Percentiles rank a stretch among this genome's conserved stretches.
phyloP scores from a whole-genome alignment of 2,329 filamentous ascomycete species.

The Zopfia rhizophila region DNA sequence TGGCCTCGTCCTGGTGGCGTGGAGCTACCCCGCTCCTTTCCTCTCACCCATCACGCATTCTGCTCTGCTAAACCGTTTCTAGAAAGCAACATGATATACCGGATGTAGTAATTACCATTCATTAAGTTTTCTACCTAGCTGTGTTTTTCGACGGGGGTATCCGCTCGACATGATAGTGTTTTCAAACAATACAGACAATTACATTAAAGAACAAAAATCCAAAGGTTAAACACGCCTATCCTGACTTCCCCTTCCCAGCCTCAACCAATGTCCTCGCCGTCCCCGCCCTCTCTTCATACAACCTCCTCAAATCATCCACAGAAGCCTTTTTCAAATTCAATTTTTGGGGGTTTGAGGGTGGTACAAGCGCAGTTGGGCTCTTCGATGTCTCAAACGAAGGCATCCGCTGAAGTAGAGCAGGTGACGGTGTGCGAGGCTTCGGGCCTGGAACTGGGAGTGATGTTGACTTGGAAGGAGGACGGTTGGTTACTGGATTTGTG shows the following conservation, averaged over 20 bases:
- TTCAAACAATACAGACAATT: too few relatives aligned
- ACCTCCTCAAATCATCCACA: conserved; percentile 58
- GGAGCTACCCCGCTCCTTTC: too few relatives aligned
- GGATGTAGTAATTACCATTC: too few relatives aligned
- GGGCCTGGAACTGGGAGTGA: conserved; percentile 42
- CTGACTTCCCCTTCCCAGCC: conserved; percentile 27
- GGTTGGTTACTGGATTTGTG: conserved; percentile 35
- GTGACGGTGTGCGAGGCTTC: conserved; percentile 49
- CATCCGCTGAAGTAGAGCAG: conserved; percentile 59
- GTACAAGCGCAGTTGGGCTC: conserved; percentile 20
- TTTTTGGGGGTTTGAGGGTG: conserved; percentile 40
- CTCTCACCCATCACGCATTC: too few relatives aligned
- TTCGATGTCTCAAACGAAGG: conserved; percentile 53
- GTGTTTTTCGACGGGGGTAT: too few relatives aligned
- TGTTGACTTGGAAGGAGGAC: conserved; percentile 39
- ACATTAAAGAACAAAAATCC: too few relatives aligned
- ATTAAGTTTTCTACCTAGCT: too few relatives aligned
- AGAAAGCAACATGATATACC: too few relatives aligned
- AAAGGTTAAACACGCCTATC: too few relatives aligned
- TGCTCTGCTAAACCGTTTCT: too few relatives aligned
- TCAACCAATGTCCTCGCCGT: conserved; percentile 49
- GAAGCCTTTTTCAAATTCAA: conserved; percentile 57
- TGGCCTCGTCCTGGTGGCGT: too few relatives aligned
- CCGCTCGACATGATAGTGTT: too few relatives aligned
- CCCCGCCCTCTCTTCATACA: conserved; percentile 60